phyloP scores from a whole-genome alignment of 441 rosid species.

The Jatropha podagrica region DNA sequence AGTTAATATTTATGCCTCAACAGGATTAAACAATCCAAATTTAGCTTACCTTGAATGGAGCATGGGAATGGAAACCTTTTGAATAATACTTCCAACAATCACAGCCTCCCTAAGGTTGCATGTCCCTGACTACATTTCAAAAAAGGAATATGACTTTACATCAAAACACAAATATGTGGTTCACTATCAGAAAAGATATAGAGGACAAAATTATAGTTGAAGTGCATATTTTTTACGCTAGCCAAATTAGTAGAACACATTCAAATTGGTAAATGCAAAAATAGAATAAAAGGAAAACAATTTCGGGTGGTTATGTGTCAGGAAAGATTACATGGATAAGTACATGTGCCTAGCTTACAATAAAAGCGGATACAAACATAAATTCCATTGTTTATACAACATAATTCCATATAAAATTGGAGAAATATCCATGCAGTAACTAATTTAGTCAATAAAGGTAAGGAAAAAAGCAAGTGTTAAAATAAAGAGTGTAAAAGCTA shows the following conservation, averaged over 20 bases:
- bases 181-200: not conserved
- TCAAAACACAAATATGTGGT: not conserved
- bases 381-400: not conserved
- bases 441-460: not conserved
- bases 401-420: not conserved
- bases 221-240: not conserved
- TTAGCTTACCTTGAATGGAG: slow-evolving; percentile 66
- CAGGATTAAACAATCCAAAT: not conserved
- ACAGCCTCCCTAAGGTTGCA: slow-evolving; percentile 93
- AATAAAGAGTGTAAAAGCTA: not conserved
- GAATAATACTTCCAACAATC: slow-evolving; percentile 79
- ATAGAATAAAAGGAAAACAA: not conserved
- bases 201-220: not conserved
- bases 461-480: not conserved
- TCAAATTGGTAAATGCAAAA: not conserved
- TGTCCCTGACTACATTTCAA: slow-evolving; percentile 73
- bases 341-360: not conserved
- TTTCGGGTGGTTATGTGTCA: too few species aligned
- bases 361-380: not conserved
- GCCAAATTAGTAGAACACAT: not conserved
- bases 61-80: slow-evolving; percentile 78
- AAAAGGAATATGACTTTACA: not conserved
- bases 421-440: not conserved
- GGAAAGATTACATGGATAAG: not conserved
- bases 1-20: not conserved